Evolutionary conservation across 805 yeast genomes (phyloP).

Genomic region (Kuraishia ogatae): DNA sequence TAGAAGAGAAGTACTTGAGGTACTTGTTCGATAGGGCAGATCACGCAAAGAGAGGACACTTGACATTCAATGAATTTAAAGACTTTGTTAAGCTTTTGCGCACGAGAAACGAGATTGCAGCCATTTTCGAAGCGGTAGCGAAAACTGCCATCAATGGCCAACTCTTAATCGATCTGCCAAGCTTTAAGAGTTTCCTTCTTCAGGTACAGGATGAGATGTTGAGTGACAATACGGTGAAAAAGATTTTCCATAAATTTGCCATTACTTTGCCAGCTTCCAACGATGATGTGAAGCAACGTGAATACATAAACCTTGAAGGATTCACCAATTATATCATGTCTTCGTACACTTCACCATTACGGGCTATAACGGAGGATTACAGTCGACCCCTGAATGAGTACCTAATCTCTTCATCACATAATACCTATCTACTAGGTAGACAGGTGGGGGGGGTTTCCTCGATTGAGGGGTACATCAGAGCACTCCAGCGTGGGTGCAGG

Average conservation of each 20-base stretch:
- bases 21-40: slow-evolving; percentile 49
- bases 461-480: slow-evolving; percentile 80
- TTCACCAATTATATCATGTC: slow-evolving; percentile 24
- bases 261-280: slow-evolving; percentile 6
- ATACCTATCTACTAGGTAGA: slow-evolving; percentile 82
- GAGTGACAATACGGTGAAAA: slow-evolving; percentile 16
- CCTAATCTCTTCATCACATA: slow-evolving; percentile 88
- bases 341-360: slow-evolving; percentile 17
- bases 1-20: slow-evolving; percentile 43
- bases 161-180: slow-evolving; percentile 16
- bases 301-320: slow-evolving; percentile 15
- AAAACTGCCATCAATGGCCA: slow-evolving; percentile 4
- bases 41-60: slow-evolving; percentile 33
- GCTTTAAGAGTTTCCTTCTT: slow-evolving; percentile 35
- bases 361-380: slow-evolving; percentile 26
- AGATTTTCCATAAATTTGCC: slow-evolving; percentile 30
- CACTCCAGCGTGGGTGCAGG: slow-evolving; percentile 85
- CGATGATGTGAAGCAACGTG: slow-evolving; percentile 6
- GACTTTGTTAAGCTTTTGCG: slow-evolving; percentile 62
- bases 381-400: slow-evolving; percentile 74
- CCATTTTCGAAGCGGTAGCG: slow-evolving; percentile 31
- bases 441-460: slow-evolving; percentile 86
- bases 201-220: slow-evolving; percentile 38
- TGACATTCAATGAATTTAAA: slow-evolving; percentile 70
- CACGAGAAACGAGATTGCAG: slow-evolving; percentile 49